These are phyloP conservation scores for Tolypocladium nubicola DNA, from an alignment of 2,329 filamentous ascomycete genomes.

Conservation along the genomic window DNA sequence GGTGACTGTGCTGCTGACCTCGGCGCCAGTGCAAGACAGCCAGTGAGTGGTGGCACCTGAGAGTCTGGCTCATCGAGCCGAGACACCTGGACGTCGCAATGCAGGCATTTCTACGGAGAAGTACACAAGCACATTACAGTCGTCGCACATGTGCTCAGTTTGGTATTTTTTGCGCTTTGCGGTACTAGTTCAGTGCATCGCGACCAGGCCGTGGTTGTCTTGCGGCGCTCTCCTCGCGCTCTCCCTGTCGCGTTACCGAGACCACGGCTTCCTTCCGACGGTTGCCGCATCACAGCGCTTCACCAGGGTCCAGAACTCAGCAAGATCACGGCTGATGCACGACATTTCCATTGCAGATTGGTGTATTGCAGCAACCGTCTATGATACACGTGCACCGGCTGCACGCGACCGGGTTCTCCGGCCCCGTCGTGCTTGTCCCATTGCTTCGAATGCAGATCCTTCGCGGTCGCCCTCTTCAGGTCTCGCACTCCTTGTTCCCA, in stretches of 20 bases:
- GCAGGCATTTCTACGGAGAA: not conserved
- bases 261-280: not conserved
- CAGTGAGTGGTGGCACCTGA: not conserved
- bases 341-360: constrained; percentile 10
- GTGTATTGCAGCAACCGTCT: constrained; percentile 21
- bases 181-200: not conserved
- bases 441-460: constrained; percentile 7
- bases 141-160: not conserved
- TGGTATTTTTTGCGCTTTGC: not conserved
- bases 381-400: constrained; percentile 21
- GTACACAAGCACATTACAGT: not conserved
- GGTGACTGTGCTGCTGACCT: not conserved
- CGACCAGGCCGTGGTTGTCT: not conserved
- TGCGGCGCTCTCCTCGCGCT: not conserved
- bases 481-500: not conserved
- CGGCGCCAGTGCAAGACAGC: not conserved
- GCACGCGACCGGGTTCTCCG: constrained; percentile 12
- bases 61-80: not conserved
- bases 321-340: not conserved
- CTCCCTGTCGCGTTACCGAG: not conserved
- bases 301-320: not conserved
- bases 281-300: not conserved
- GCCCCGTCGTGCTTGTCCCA: constrained; percentile 10
- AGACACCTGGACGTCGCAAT: not conserved
- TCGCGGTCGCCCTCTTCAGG: constrained; percentile 1